Evolutionary conservation across 2,329 filamentous ascomycete species (phyloP).

Genomic region (Meredithiella fracta): DNA sequence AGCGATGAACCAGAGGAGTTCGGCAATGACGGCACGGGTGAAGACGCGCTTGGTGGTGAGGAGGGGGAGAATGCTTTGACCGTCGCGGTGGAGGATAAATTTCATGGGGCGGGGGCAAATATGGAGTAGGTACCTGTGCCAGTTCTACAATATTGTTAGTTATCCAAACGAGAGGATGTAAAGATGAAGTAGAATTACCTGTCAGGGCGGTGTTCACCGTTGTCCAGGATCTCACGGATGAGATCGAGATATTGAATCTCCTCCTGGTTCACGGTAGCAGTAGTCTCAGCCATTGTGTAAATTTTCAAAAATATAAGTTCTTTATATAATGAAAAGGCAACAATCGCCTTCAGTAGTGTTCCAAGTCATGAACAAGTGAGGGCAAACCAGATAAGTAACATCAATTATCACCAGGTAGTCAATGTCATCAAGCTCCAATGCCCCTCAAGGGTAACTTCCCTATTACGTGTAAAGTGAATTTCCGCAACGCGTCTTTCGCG

Average conservation of each 20-base stretch:
- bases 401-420: background rate
- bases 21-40: slow-evolving; percentile 70
- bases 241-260: slow-evolving; percentile 89
- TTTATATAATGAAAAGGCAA: background rate
- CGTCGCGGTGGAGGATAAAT: slow-evolving; percentile 57
- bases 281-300: slow-evolving; percentile 7
- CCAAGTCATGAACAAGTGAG: too few species aligned
- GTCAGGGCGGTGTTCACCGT: slow-evolving; percentile 80
- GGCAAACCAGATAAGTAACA: too few species aligned
- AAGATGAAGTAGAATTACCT: slow-evolving; percentile 31
- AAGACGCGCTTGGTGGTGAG: slow-evolving; percentile 97
- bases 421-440: background rate
- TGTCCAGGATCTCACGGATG: slow-evolving; percentile 64
- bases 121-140: slow-evolving; percentile 84
- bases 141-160: slow-evolving; percentile 40
- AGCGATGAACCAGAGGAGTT: slow-evolving; percentile 90
- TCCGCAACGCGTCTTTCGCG: slow-evolving; percentile 5
- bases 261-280: slow-evolving; percentile 40
- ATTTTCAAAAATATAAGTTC: background rate
- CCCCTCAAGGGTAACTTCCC: background rate
- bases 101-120: slow-evolving; percentile 72
- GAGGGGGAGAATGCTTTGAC: slow-evolving; percentile 60
- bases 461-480: slow-evolving; percentile 11
- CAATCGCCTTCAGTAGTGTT: background rate
- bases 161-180: background rate